Evolutionary conservation across 2,329 filamentous ascomycete genomes (phyloP).

Genomic region (Penicillium italicum): DNA sequence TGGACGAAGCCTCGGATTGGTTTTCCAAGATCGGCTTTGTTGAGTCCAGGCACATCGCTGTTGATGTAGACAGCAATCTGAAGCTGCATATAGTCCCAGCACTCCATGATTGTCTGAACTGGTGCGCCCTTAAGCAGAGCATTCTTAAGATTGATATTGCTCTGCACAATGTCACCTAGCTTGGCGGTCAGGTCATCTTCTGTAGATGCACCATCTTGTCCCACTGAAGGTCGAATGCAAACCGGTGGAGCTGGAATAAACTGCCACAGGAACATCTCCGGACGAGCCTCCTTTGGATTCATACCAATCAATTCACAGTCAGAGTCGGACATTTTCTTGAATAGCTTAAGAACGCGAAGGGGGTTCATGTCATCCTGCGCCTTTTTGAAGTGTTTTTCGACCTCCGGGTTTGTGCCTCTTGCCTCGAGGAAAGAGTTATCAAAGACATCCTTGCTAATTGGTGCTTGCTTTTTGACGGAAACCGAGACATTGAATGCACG

Average conservation of each 20-base stretch:
- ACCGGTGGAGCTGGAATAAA: slow-evolving; percentile 91
- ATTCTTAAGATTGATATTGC: slow-evolving; percentile 80
- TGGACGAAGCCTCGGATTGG: slow-evolving; percentile 92
- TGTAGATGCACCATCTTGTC: slow-evolving; percentile 86
- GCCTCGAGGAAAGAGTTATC: slow-evolving; percentile 81
- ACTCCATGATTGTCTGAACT: slow-evolving; percentile 88
- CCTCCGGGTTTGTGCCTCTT: slow-evolving; percentile 70
- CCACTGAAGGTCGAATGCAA: slow-evolving; percentile 88
- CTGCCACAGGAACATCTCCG: slow-evolving; percentile 98
- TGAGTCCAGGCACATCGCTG: slow-evolving; percentile 89
- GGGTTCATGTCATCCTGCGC: slow-evolving; percentile 94
- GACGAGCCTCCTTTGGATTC: slow-evolving; percentile 78
- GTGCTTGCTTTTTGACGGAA: slow-evolving; percentile 76
- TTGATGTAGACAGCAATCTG: slow-evolving; percentile 98
- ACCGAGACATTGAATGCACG: slow-evolving; percentile 83
- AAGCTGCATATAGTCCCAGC: slow-evolving; percentile 95
- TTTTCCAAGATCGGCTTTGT: slow-evolving; percentile 81
- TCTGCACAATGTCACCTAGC: slow-evolving; percentile 91
- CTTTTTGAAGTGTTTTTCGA: slow-evolving; percentile 87
- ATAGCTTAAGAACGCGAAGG: slow-evolving; percentile 80
- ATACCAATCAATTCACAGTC: slow-evolving; percentile 92
- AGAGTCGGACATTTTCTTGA: slow-evolving; percentile 76
- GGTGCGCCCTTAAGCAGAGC: slow-evolving; percentile 79
- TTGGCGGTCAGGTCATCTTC: slow-evolving; percentile 97
- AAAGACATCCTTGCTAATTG: slow-evolving; percentile 76